Evolutionary conservation across 164 flowering plant species (phyloP).

Genomic region (Tetracentron sinense): DNA sequence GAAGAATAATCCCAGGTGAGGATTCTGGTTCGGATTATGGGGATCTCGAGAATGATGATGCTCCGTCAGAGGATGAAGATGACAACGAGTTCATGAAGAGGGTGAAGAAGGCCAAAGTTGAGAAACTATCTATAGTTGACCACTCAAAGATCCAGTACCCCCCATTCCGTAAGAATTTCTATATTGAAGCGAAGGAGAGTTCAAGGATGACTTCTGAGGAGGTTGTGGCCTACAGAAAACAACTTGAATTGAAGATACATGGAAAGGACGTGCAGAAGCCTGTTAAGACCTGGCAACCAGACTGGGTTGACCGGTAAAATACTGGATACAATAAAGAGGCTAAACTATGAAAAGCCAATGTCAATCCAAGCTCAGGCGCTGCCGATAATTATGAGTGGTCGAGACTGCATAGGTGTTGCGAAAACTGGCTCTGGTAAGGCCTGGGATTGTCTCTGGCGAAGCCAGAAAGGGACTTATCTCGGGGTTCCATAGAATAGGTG

Average conservation of each 20-base stretch:
- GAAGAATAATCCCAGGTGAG: slow-evolving; percentile 60
- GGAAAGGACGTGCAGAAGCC: not conserved
- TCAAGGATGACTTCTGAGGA: not conserved
- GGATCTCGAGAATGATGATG: slow-evolving; percentile 45
- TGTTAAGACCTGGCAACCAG: not conserved
- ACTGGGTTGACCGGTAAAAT: not conserved
- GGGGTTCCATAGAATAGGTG: too few species aligned
- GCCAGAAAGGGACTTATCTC: too few species aligned
- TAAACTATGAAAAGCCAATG: not conserved
- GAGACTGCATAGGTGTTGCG: not conserved
- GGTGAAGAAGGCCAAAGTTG: not conserved
- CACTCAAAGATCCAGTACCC: slow-evolving; percentile 8
- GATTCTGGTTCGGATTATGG: slow-evolving; percentile 2
- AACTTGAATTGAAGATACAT: too few species aligned
- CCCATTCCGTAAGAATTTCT: slow-evolving; percentile 79
- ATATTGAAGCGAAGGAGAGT: slow-evolving; percentile 95
- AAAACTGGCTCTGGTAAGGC: too few species aligned
- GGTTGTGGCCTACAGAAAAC: not conserved
- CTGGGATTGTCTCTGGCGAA: too few species aligned
- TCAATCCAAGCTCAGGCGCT: not conserved
- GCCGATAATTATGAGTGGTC: not conserved
- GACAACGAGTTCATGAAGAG: slow-evolving; percentile 68
- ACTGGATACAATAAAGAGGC: slow-evolving; percentile 30
- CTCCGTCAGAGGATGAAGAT: slow-evolving; percentile 69
- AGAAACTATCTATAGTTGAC: not conserved